Percentiles rank a stretch among this genome's conserved stretches.
phyloP scores from a whole-genome alignment of 1,284 basidiomycete genomes.

The Trichosporon sp. region DNA sequence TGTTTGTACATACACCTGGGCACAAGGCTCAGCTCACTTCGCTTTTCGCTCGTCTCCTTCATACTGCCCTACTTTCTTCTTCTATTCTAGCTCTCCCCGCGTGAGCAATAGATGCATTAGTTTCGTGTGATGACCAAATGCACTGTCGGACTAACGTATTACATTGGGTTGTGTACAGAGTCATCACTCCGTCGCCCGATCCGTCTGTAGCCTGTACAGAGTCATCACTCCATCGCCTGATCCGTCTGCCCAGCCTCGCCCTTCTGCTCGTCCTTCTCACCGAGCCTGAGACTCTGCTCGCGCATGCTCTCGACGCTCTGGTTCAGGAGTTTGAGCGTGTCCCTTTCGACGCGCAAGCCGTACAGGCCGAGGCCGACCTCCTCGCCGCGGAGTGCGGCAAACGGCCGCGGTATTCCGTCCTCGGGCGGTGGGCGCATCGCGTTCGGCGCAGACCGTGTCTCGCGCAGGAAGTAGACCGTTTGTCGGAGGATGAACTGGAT shows the following conservation, averaged over 20 bases:
- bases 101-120: slow-evolving; percentile 1
- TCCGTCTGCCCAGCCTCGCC: not conserved
- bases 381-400: slow-evolving; percentile 15
- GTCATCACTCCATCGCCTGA: not conserved
- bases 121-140: not conserved
- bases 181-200: too few relatives aligned
- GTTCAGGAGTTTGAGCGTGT: slow-evolving; percentile 26
- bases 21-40: slow-evolving; percentile 16
- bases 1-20: slow-evolving; percentile 4
- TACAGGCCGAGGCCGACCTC: slow-evolving; percentile 35
- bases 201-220: not conserved
- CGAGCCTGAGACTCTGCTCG: not conserved
- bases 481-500: slow-evolving; percentile 48
- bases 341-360: slow-evolving; percentile 35
- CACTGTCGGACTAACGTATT: not conserved
- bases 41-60: slow-evolving; percentile 38
- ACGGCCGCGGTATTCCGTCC: slow-evolving; percentile 31
- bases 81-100: not conserved
- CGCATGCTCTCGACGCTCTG: slow-evolving; percentile 1
- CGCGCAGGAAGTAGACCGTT: slow-evolving; percentile 41
- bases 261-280: slow-evolving; percentile 1
- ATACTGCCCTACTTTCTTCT: slow-evolving; percentile 11
- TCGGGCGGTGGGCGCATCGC: slow-evolving; percentile 31
- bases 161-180: not conserved
- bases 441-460: slow-evolving; percentile 31